These are phyloP conservation scores for Chytriomyces hyalinus DNA, from an alignment of 192 early-diverging fungal species.

Conservation along the genomic window DNA sequence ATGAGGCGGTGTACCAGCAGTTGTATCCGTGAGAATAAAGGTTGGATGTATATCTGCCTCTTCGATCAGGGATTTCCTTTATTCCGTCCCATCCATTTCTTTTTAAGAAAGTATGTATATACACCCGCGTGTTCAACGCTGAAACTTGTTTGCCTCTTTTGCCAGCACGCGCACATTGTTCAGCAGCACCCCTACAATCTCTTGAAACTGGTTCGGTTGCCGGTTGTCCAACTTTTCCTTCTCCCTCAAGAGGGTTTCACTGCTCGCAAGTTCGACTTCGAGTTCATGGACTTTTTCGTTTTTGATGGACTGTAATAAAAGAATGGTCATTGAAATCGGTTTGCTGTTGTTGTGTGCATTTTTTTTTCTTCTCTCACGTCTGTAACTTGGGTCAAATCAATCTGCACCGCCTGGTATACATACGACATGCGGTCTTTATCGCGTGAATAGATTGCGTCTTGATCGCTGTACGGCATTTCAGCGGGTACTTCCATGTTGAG, in stretches of 20 bases:
- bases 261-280: conserved; percentile 78
- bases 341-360: background rate
- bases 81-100: too few relatives aligned
- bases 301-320: background rate
- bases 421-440: conserved; percentile 91
- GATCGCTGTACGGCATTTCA: conserved; percentile 41
- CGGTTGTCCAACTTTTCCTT: conserved; percentile 63
- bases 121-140: background rate
- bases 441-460: conserved; percentile 60
- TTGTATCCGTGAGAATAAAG: too few relatives aligned
- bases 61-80: too few relatives aligned
- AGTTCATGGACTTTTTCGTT: conserved; percentile 77
- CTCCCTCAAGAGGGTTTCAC: conserved; percentile 63
- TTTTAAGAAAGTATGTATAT: too few relatives aligned
- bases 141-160: conserved; percentile 28
- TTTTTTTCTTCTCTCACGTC: conserved; percentile 27
- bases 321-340: background rate
- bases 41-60: too few relatives aligned
- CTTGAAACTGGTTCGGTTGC: conserved; percentile 68
- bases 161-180: conserved; percentile 77
- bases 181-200: conserved; percentile 75
- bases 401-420: conserved; percentile 76
- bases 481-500: conserved; percentile 78
- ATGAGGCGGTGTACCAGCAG: too few relatives aligned
- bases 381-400: conserved; percentile 89